phyloP scores from a whole-genome alignment of 1,284 basidiomycete species.

The Irpex sp. region DNA sequence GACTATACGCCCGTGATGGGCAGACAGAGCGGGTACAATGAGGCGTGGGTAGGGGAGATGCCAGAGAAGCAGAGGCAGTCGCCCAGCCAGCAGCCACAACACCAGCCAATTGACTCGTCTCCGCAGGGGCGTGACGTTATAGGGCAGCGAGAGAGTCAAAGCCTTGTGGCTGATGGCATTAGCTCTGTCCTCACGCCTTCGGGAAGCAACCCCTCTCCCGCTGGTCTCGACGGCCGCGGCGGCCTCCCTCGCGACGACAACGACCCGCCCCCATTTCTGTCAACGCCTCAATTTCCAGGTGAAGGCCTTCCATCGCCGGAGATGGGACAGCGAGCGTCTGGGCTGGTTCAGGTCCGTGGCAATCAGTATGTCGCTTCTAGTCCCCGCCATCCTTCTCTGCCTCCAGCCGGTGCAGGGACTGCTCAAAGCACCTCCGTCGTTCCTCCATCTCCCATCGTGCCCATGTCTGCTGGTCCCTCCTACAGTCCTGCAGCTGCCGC shows the following conservation, averaged over 20 bases:
- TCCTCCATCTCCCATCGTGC: conserved; percentile 35
- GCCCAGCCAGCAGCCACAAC: conserved; percentile 9
- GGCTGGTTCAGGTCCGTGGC: conserved; percentile 18
- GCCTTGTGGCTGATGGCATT: conserved; percentile 12
- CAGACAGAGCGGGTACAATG: conserved; percentile 2
- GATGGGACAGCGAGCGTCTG: conserved; percentile 27
- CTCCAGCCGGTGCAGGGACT: conserved; percentile 35
- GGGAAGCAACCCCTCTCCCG: conserved; percentile 1
- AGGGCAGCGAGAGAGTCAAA: conserved; percentile 1
- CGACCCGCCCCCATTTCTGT: neutral
- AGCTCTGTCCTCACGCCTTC: conserved; percentile 5
- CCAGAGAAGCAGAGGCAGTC: conserved; percentile 24
- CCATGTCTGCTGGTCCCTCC: conserved; percentile 53
- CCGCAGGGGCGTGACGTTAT: conserved; percentile 5
- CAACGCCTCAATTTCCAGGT: neutral
- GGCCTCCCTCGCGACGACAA: neutral
- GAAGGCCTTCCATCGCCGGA: conserved; percentile 17
- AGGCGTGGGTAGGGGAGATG: conserved; percentile 23
- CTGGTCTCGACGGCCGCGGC: neutral
- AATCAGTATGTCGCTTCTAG: conserved; percentile 32
- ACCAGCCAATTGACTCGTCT: neutral
- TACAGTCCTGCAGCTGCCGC: conserved; percentile 32
- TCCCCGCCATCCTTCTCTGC: conserved; percentile 43
- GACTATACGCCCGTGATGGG: conserved; percentile 14
- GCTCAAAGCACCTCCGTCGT: conserved; percentile 28